Conservation (phyloP, 2,329 filamentous ascomycete species). For the Cryphonectria naterciae region DNA sequence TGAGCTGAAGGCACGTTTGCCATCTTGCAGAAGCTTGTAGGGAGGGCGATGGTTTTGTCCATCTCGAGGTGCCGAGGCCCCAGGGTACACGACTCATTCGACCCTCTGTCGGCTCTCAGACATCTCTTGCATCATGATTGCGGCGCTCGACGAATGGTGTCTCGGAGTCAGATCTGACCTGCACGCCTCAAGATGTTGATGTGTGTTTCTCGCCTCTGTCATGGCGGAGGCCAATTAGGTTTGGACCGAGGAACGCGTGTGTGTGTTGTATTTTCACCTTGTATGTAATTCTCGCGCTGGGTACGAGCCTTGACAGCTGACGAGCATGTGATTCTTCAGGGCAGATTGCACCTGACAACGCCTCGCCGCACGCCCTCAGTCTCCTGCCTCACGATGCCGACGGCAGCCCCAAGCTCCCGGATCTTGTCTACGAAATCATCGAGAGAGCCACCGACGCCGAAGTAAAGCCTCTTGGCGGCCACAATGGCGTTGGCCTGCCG, state of each 20-base stretch:
- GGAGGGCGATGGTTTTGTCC: background rate
- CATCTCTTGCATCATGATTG: background rate
- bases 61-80: background rate
- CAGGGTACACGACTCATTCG: background rate
- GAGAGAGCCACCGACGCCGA: constrained; percentile 81
- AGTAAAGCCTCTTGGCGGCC: constrained; percentile 80
- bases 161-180: background rate
- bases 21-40: background rate
- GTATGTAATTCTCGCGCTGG: background rate
- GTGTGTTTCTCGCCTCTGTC: background rate
- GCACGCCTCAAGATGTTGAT: background rate
- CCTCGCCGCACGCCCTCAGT: constrained; percentile 64
- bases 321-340: constrained; percentile 23
- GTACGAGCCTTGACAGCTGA: constrained; percentile 8
- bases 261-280: background rate
- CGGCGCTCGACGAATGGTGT: background rate
- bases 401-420: constrained; percentile 50
- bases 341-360: constrained; percentile 57
- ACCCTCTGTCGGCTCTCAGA: background rate
- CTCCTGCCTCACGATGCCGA: constrained; percentile 61
- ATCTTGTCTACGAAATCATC: constrained; percentile 70
- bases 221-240: background rate
- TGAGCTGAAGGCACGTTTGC: background rate
- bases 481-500: constrained; percentile 65
- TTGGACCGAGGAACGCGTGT: background rate